Evolutionary conservation across 106 monocot genomes (phyloP).

Genomic region (Allium sativum): DNA sequence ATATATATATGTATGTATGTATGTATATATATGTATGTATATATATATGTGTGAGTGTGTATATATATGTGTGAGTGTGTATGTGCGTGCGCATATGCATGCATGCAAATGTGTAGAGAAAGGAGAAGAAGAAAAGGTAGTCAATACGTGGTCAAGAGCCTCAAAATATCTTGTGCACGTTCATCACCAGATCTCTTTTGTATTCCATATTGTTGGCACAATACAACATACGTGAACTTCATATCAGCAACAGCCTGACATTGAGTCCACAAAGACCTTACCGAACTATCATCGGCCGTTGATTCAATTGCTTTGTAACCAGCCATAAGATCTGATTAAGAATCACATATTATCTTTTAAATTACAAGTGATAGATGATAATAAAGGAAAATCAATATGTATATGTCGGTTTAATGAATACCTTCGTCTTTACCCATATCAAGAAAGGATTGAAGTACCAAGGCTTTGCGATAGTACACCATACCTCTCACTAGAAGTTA

Average conservation of each 20-base stretch:
- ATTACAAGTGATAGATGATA: not conserved
- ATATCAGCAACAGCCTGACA: slow-evolving; percentile 53
- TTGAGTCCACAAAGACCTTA: slow-evolving; percentile 40
- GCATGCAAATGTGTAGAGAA: too few species aligned
- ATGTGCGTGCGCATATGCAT: too few species aligned
- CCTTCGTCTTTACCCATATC: slow-evolving; percentile 57
- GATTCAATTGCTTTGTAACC: slow-evolving; percentile 41
- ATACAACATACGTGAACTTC: slow-evolving; percentile 60
- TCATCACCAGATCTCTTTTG: slow-evolving; percentile 42
- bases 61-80: too few species aligned
- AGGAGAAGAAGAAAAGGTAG: too few species aligned
- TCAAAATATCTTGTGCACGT: slow-evolving; percentile 48
- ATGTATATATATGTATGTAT: too few species aligned
- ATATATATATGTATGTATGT: too few species aligned
- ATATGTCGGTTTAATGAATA: not conserved
- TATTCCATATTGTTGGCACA: slow-evolving; percentile 56
- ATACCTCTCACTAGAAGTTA: slow-evolving; percentile 55
- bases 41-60: too few species aligned
- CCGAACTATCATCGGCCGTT: slow-evolving; percentile 27
- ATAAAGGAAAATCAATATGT: not conserved
- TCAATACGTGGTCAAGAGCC: slow-evolving; percentile 32
- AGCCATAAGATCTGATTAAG: slow-evolving; percentile 27
- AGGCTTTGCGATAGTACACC: slow-evolving; percentile 78
- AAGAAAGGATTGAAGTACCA: slow-evolving; percentile 62
- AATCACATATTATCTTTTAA: not conserved